These are phyloP conservation scores for Platanus orientalis DNA, from an alignment of 164 flowering plant species.

Conservation along the genomic window DNA sequence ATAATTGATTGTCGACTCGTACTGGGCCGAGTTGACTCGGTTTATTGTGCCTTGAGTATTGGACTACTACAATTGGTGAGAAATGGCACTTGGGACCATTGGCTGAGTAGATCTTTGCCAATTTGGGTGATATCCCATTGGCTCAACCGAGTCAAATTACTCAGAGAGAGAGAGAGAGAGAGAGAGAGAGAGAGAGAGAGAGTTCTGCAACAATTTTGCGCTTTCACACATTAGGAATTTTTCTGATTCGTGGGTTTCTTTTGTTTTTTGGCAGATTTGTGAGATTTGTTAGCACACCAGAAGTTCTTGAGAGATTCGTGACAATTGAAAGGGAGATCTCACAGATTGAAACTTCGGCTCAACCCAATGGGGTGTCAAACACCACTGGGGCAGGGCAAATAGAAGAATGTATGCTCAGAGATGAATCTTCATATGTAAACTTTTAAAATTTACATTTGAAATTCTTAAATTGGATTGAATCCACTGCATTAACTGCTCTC, in stretches of 20 bases:
- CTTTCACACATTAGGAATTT: no score
- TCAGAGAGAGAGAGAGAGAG: no score
- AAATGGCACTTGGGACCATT: no score
- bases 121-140: no score
- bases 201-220: background rate
- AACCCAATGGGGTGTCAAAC: conserved; percentile 41
- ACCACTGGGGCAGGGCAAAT: conserved; percentile 22
- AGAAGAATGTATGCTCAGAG: conserved; percentile 35
- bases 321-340: conserved; percentile 69
- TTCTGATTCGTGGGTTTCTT: background rate
- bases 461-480: background rate
- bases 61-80: no score
- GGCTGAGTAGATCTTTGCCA: no score
- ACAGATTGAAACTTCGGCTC: conserved; percentile 70
- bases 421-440: background rate
- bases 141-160: background rate
- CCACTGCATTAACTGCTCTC: background rate
- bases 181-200: background rate
- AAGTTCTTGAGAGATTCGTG: conserved; percentile 84
- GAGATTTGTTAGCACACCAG: conserved; percentile 81
- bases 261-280: conserved; percentile 57
- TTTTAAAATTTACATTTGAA: background rate
- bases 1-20: no score
- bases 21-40: no score
- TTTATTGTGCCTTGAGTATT: no score